Conservation (phyloP, 1,284 basidiomycete species). For the Sporisorium exsertum region DNA sequence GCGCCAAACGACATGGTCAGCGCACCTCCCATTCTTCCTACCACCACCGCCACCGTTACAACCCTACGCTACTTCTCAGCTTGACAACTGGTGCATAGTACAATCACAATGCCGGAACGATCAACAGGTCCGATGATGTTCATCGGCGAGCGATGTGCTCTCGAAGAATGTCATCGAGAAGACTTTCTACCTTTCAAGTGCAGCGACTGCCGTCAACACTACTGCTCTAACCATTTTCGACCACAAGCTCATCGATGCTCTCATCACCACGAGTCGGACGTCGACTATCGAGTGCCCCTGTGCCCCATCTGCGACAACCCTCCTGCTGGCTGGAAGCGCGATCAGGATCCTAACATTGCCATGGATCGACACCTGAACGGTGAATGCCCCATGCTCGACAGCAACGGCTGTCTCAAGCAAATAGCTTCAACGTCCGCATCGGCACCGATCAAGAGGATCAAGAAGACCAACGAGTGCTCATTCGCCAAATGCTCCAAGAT, state of each 20-base stretch:
- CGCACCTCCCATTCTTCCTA: neutral
- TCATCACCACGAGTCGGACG: slow-evolving; percentile 14
- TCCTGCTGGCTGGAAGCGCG: slow-evolving; percentile 56
- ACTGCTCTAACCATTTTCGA: slow-evolving; percentile 53
- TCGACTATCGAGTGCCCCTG: slow-evolving; percentile 57
- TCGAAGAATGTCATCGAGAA: slow-evolving; percentile 58
- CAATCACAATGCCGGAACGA: slow-evolving; percentile 40
- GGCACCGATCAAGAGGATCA: slow-evolving; percentile 31
- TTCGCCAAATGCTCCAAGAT: slow-evolving; percentile 57
- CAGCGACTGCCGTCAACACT: slow-evolving; percentile 56
- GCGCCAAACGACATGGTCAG: neutral
- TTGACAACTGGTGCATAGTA: too few relatives aligned
- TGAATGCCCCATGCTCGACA: slow-evolving; percentile 51
- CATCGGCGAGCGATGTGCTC: slow-evolving; percentile 58
- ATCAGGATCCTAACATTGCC: slow-evolving; percentile 62
- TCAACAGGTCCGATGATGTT: slow-evolving; percentile 61
- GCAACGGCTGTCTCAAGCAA: slow-evolving; percentile 33
- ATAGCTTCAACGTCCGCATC: slow-evolving; percentile 5
- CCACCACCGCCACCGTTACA: neutral
- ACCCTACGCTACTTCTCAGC: neutral
- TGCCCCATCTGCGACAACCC: slow-evolving; percentile 63
- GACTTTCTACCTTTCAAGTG: slow-evolving; percentile 65
- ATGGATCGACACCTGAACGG: slow-evolving; percentile 60
- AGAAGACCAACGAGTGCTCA: slow-evolving; percentile 57
- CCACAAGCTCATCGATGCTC: slow-evolving; percentile 49